Base-by-base conservation (phyloP, 2,329 filamentous ascomycete genomes). In the Claviceps sp. region DNA sequence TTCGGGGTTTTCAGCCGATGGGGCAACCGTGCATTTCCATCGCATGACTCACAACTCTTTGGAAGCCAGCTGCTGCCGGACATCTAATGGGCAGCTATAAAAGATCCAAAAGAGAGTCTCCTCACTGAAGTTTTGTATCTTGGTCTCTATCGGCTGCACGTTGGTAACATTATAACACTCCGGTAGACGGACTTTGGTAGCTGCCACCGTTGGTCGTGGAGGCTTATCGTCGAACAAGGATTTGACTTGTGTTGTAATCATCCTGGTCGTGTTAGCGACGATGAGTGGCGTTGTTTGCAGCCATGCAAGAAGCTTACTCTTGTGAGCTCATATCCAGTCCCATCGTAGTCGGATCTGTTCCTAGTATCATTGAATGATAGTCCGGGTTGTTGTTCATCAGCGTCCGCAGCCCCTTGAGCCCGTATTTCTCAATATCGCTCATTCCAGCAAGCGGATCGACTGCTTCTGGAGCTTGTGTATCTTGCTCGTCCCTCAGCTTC, bases 81-180 rank as follows among this genome's bases (percentile, higher is more conserved):
- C 61, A 59, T 84, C 80, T 45, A 75, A 71, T 7, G 81, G 78
- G 54, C 78, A 82, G 64, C 77, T 82, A 64, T 85, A 84, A 60
- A 85, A 85, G 56, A 85, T 84, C 74, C 78, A 83, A 64, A 85
- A 79, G 47, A 85, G 66, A 0, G 81, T 83, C 64, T 85, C 81
- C 56, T 85, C 81, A 57, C 83, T 83, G 65, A 85, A 83, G 56
- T 76, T 82, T 42, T 71, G 71, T 47, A 84, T 80, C 64, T 84
- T 84, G 58, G 73, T 79, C 55, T 83, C 79, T 50, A 85, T 75
- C 2, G 78, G 73, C 56, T 82, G 79, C 26, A 83, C 79, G 55
- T 85, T 85, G 55, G 75, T 80, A 37, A 85, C 81, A 50, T 74
- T 77, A 60, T 85, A 85, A 64, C 81, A 85, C 45, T 85, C 81